Conservation (phyloP, 2,329 filamentous ascomycete genomes). For the Aspergillus awamori region DNA sequence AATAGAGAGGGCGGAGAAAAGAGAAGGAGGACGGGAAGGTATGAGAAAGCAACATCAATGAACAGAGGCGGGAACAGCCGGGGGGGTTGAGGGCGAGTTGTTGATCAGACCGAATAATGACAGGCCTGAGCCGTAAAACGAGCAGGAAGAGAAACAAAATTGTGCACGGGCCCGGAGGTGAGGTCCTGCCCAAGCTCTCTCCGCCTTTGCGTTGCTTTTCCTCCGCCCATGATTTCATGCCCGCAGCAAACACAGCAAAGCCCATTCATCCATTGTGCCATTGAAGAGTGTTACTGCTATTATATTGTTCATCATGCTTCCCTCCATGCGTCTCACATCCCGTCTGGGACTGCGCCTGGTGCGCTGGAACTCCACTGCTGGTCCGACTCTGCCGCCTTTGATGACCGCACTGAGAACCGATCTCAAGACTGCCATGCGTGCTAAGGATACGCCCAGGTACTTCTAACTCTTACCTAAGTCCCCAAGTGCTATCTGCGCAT, state of each 20-base stretch:
- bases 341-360: constrained; percentile 33
- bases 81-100: constrained; percentile 10
- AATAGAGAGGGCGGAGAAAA: constrained; percentile 21
- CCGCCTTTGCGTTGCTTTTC: constrained; percentile 17
- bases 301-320: constrained; percentile 34
- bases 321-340: constrained; percentile 31
- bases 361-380: constrained; percentile 46
- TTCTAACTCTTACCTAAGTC: neutral
- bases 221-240: constrained; percentile 10
- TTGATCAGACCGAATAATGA: constrained; percentile 19
- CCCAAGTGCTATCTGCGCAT: neutral
- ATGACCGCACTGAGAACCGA: constrained; percentile 50
- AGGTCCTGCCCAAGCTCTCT: constrained; percentile 21
- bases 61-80: constrained; percentile 18
- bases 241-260: neutral
- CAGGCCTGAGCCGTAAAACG: constrained; percentile 14
- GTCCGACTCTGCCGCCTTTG: constrained; percentile 44
- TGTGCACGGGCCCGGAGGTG: constrained; percentile 39
- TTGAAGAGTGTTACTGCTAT: neutral
- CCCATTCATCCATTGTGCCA: neutral
- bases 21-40: constrained; percentile 11
- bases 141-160: constrained; percentile 36
- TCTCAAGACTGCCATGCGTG: constrained; percentile 53
- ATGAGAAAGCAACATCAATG: constrained; percentile 21
- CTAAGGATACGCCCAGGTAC: constrained; percentile 52